phyloP scores from a whole-genome alignment of 352 stramenopile genomes.

The Globisporangium emineosum region DNA sequence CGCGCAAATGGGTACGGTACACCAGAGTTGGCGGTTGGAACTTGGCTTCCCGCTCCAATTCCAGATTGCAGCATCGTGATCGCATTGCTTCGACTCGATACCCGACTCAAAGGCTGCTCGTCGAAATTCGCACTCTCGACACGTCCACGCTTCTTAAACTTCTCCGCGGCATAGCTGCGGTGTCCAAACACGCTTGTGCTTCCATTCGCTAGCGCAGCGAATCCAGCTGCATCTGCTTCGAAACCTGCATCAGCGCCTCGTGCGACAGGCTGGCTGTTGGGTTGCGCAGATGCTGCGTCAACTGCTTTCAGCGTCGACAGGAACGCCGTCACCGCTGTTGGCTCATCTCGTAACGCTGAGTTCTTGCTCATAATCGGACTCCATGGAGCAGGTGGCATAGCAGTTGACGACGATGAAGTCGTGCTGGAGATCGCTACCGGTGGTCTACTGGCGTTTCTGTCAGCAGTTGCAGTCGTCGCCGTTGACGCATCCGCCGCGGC shows the following conservation, averaged over 20 bases:
- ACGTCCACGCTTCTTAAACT: conserved; percentile 57
- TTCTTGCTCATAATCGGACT: conserved; percentile 1
- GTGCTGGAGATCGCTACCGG: background rate
- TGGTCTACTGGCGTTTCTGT: background rate
- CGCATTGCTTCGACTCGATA: conserved; percentile 16
- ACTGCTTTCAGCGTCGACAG: background rate
- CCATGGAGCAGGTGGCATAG: background rate
- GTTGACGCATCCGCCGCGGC: background rate
- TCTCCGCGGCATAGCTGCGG: conserved; percentile 21
- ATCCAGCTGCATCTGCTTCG: background rate
- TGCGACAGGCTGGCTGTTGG: background rate
- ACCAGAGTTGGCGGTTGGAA: background rate
- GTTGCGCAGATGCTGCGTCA: background rate
- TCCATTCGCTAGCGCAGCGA: background rate
- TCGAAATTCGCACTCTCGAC: conserved; percentile 59
- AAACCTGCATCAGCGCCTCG: background rate
- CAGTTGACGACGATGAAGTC: background rate
- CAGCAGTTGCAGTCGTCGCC: background rate
- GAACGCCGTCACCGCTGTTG: conserved; percentile 5
- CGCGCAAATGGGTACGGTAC: background rate
- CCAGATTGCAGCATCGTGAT: conserved; percentile 13
- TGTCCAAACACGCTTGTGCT: background rate
- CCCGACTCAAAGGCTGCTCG: conserved; percentile 21
- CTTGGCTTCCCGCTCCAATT: conserved; percentile 1
- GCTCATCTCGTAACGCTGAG: background rate